phyloP scores from a whole-genome alignment of 176 grass and related monocot genomes.

The Leersia perrieri region DNA sequence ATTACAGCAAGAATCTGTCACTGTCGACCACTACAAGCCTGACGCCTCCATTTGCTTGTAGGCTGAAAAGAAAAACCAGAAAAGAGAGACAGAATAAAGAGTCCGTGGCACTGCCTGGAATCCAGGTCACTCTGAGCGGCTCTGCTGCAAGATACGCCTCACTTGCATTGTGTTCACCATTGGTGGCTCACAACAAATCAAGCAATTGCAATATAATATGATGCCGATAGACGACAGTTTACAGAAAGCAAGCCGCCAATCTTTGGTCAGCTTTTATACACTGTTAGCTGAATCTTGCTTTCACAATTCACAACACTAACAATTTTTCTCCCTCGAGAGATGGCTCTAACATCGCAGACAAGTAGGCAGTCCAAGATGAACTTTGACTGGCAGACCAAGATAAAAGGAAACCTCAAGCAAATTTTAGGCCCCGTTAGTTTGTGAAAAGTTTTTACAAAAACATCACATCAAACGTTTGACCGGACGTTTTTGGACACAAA shows the following conservation, averaged over 20 bases:
- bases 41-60: not conserved
- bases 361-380: not conserved
- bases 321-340: not conserved
- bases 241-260: not conserved
- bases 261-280: not conserved
- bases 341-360: not conserved
- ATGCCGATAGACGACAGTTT: not conserved
- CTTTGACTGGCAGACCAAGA: not conserved
- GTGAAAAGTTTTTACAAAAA: too few species aligned
- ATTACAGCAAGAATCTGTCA: not conserved
- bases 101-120: not conserved
- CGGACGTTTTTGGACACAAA: too few species aligned
- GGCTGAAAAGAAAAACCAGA: not conserved
- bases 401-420: too few species aligned
- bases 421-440: too few species aligned
- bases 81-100: not conserved
- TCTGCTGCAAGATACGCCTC: not conserved
- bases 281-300: not conserved
- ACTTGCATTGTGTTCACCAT: not conserved
- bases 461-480: too few species aligned
- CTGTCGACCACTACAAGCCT: not conserved
- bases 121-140: not conserved
- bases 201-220: not conserved
- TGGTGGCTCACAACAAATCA: not conserved
- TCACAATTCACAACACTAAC: not conserved